Evolutionary conservation across 2,329 filamentous ascomycete species (phyloP).

Genomic region (Stachybotrys chlorohalonatus): DNA sequence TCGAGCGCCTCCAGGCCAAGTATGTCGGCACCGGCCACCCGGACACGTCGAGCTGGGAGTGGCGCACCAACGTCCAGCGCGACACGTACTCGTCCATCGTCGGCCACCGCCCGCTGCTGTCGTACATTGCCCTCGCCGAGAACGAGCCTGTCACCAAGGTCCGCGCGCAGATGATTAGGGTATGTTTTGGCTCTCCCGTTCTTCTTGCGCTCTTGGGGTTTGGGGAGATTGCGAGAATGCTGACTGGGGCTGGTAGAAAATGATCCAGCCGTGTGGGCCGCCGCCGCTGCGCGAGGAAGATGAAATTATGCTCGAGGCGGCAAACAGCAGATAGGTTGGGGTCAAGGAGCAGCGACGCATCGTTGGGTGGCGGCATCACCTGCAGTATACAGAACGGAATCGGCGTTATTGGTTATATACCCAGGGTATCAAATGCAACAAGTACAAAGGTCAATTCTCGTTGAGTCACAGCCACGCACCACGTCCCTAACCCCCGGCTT

Average conservation of each 20-base stretch:
- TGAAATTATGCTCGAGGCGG: not conserved
- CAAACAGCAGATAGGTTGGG: conserved; percentile 3
- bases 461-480: not conserved
- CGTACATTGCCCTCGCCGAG: conserved; percentile 83
- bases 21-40: conserved; percentile 94
- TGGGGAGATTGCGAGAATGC: too few species aligned
- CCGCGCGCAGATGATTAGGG: conserved; percentile 69
- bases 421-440: conserved; percentile 1
- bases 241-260: conserved; percentile 39
- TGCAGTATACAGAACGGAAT: not conserved
- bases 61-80: conserved; percentile 89
- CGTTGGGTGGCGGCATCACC: not conserved
- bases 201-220: not conserved
- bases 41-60: conserved; percentile 96
- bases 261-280: conserved; percentile 53
- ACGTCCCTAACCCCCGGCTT: conserved; percentile 5
- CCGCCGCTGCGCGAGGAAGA: conserved; percentile 48
- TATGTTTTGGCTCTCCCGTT: conserved; percentile 18
- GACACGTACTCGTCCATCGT: conserved; percentile 86
- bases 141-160: conserved; percentile 78
- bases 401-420: conserved; percentile 17
- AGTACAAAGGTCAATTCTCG: not conserved
- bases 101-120: conserved; percentile 79
- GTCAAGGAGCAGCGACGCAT: not conserved
- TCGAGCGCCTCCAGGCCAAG: conserved; percentile 91